A percentile compares a stretch with the other conserved stretches of the same genome.
Evolutionary conservation across 1,284 basidiomycete genomes (phyloP).

Genomic region (Anthracocystis setariae): DNA sequence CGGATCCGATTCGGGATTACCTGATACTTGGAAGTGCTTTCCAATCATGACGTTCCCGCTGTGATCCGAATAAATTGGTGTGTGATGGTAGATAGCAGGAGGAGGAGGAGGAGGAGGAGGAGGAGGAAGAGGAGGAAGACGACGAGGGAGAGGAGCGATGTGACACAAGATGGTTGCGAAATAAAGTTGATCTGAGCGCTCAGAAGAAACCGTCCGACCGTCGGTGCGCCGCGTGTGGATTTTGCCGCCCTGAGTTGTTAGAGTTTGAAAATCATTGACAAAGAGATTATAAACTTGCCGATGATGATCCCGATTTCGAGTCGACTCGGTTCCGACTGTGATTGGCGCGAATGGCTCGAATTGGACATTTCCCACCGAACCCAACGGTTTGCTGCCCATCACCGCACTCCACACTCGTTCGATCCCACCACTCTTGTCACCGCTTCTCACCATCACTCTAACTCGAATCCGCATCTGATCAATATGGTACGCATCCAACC

Average conservation of each 20-base stretch:
- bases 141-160: too few relatives aligned
- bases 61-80: too few relatives aligned
- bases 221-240: too few relatives aligned
- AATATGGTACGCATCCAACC: background rate
- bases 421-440: background rate
- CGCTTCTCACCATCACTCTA: background rate
- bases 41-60: too few relatives aligned
- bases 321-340: conserved; percentile 11
- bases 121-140: background rate
- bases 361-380: background rate
- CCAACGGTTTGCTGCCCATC: too few relatives aligned
- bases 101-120: background rate
- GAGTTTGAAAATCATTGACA: background rate
- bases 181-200: conserved; percentile 15
- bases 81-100: background rate
- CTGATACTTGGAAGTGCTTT: conserved; percentile 17
- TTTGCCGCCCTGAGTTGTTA: conserved; percentile 9
- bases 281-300: background rate
- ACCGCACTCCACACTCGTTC: background rate
- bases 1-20: conserved; percentile 30
- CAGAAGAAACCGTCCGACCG: conserved; percentile 9
- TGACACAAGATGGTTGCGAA: background rate
- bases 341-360: background rate
- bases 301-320: background rate
- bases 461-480: background rate